A percentile compares a stretch with the other conserved stretches of the same genome.
phyloP scores from a whole-genome alignment of 768 basidiomycete species.

The Hygrocybe coccinea region DNA sequence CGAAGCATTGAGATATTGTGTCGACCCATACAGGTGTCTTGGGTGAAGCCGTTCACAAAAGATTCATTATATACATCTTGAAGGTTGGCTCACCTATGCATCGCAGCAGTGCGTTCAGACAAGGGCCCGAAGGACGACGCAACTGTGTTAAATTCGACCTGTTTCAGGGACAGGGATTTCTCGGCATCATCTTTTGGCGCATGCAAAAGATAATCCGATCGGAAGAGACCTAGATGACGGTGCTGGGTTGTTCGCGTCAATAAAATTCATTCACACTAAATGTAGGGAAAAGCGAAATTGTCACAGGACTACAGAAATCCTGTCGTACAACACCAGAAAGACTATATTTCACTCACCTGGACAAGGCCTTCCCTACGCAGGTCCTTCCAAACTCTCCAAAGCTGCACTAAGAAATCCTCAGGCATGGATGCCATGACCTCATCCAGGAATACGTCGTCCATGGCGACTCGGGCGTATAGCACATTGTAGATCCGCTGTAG shows the following conservation, averaged over 20 bases:
- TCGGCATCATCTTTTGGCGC: conserved; percentile 30
- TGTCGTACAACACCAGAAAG: not conserved
- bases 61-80: too few species aligned
- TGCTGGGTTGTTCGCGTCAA: conserved; percentile 41
- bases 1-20: conserved; percentile 61
- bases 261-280: not conserved
- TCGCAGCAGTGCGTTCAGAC: conserved; percentile 56
- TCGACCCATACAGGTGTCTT: conserved; percentile 65
- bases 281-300: not conserved
- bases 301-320: not conserved
- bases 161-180: conserved; percentile 56
- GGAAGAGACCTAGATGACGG: conserved; percentile 83
- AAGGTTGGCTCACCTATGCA: conserved; percentile 61
- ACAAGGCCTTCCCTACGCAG: conserved; percentile 39
- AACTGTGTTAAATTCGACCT: conserved; percentile 98
- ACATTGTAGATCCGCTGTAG: conserved; percentile 79
- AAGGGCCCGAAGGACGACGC: conserved; percentile 85
- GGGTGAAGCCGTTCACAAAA: conserved; percentile 2
- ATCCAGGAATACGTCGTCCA: conserved; percentile 78
- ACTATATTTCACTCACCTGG: not conserved
- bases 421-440: conserved; percentile 80
- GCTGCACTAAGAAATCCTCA: conserved; percentile 78
- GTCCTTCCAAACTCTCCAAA: conserved; percentile 84
- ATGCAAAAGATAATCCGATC: conserved; percentile 93
- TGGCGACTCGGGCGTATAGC: conserved; percentile 79